Evolutionary conservation across 2,329 filamentous ascomycete genomes (phyloP), one percentile per base, ranked within the genome.

Genomic region (Fusarium liriodendri): DNA sequence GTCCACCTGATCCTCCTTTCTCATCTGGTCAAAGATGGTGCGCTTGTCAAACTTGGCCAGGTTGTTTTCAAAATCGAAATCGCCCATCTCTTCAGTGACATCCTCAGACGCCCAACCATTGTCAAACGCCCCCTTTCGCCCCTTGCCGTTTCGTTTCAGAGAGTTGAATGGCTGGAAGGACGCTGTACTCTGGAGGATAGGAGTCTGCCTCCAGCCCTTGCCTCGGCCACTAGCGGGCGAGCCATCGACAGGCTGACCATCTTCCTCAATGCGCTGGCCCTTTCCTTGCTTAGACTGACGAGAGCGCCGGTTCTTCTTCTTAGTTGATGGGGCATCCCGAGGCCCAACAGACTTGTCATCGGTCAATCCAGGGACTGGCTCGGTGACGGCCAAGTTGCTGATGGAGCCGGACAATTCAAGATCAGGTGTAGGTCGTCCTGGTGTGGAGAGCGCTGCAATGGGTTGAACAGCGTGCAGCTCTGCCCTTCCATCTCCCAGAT

Each of bases 51-150:
- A 98, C 79, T 98, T 97, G 55, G 94, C 95, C 35, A 98, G 87
- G 74, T 95, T 95, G 64, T 91, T 92, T 77, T 94, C 92, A 78
- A 98, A 98, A 82, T 98, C 96, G 77, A 98, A 98, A 70, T 98
- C 97, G 13, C 94, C 94, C 87, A 97, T 90, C 80, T 97, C 96
- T 83, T 98, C 97, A 0, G 95, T 98, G 25, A 96, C 95, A 79
- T 98, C 96, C 80, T 98, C 97, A 0, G 96, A 98, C 5, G 94
- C 95, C 95, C 96, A 98, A 5, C 95, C 96, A 80, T 95, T 97
- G 50, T 94, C 89, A 10, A 82, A 82, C 33, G 80, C 80, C 54
- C 80, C 82, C 75, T 82, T 85, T 66, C 81, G 84, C 69, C 85
- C 86, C 76, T 85, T 83, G 71, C 79, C 84, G 80, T 83, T 88